Percentiles rank a stretch among this genome's conserved stretches.
phyloP scores from a whole-genome alignment of 148 eudicot species.

The Diospyros lotus region DNA sequence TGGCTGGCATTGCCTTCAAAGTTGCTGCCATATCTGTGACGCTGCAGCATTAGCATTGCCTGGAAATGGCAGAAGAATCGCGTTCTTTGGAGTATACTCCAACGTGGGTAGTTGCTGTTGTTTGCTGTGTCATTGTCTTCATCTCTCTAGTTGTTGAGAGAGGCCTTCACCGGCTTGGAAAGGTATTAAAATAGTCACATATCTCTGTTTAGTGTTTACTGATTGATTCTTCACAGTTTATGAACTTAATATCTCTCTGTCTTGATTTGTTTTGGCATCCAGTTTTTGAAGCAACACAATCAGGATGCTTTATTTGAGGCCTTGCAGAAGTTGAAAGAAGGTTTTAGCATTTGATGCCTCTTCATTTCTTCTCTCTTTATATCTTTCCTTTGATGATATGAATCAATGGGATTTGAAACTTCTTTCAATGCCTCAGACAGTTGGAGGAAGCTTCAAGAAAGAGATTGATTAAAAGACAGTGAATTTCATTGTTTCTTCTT shows the following conservation, averaged over 20 bases:
- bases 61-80: conserved; percentile 51
- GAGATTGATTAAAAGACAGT: not conserved
- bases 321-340: conserved; percentile 77
- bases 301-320: conserved; percentile 64
- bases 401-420: not conserved
- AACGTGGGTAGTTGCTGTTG: conserved; percentile 69
- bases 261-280: conserved; percentile 1
- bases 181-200: conserved; percentile 29
- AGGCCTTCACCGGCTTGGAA: conserved; percentile 74
- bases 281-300: conserved; percentile 45
- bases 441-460: too few relatives aligned
- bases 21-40: not conserved
- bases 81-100: conserved; percentile 55
- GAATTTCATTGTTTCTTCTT: too few relatives aligned
- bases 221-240: not conserved
- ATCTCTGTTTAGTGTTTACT: too few relatives aligned
- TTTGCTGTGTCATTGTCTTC: conserved; percentile 60
- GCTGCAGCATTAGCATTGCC: not conserved
- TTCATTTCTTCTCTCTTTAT: conserved; percentile 3
- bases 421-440: not conserved
- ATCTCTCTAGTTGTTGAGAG: conserved; percentile 75
- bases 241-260: not conserved
- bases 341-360: conserved; percentile 24
- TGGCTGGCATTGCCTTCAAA: not conserved
- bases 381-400: not conserved